Evolutionary conservation across 306 rosid genomes (phyloP), one percentile per base, ranked within the genome.

Genomic region (Heteromeles arbutifolia): DNA sequence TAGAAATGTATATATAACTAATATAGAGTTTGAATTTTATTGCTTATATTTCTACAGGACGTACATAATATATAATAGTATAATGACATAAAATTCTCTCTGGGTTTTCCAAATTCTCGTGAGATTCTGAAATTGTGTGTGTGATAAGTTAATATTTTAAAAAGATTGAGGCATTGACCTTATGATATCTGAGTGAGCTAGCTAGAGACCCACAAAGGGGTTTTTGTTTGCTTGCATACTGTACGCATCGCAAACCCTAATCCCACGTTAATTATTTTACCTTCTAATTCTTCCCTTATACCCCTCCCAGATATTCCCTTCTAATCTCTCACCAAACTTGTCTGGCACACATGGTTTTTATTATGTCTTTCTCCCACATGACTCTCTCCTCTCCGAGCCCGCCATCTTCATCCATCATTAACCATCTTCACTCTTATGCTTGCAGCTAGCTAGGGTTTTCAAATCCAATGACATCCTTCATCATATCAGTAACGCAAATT

Each of bases 161-260:
- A 48, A 39, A 22, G 21, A 61, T 25, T 65, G 68, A 22, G 22
- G 74, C 68, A 74, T 87, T 87, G 93, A 85, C 88, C 72, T 64
- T 26, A 41, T 77, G 61, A 56, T 56, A 8, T 8, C 25, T 56
- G 65, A 59, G 31, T 11, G 69, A 64, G 57, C 54, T 77, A 72
- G 77, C 73, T 79, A 78, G 81, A 50, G 82, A 80, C 67, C 80
- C 75, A 81, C 80, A 82, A 85, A 85, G 87, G 75, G 69, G 37
- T 18, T 82, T 84, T 80, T 85, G 86, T 85, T 85, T 76, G 78
- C 80, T 86, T 85, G 75, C 84, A 67, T 71, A 74, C 79, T 48
- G 74, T 82, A 74, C 52, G 50, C 81, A 65, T 85, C 80, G 65
- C 59, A 34, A 82, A 78, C 81, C 84, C 86, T 78, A 82, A 82